Percentiles rank a stretch among this genome's conserved stretches.
Conservation (phyloP, 2,329 filamentous ascomycete species). For the Ascochyta lentis region DNA sequence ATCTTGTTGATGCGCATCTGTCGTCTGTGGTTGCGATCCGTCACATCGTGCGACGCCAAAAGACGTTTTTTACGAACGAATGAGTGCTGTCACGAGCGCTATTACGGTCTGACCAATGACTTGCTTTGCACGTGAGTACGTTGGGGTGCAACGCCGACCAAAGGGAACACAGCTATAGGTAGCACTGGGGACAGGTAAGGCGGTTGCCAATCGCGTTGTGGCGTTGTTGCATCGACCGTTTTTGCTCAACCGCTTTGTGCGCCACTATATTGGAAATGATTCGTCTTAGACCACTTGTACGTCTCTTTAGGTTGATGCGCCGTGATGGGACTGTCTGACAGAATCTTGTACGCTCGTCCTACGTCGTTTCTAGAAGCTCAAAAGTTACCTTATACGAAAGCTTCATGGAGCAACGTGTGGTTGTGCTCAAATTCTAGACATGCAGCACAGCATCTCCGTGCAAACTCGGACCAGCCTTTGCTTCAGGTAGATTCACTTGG, state of each 20-base stretch:
- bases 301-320: not conserved
- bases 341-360: conserved; percentile 8
- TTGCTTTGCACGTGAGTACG: not conserved
- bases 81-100: not conserved
- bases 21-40: not conserved
- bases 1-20: not conserved
- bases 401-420: not conserved
- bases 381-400: not conserved
- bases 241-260: conserved; percentile 8
- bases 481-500: conserved; percentile 2
- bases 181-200: conserved; percentile 1
- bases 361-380: conserved; percentile 8
- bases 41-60: conserved; percentile 4
- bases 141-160: conserved; percentile 7
- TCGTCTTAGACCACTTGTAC: conserved; percentile 3
- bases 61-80: not conserved
- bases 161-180: conserved; percentile 10
- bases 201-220: conserved; percentile 20
- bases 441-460: not conserved
- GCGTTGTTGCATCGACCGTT: conserved; percentile 16
- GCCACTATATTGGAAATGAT: conserved; percentile 20
- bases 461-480: not conserved
- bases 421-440: not conserved
- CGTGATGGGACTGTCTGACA: conserved; percentile 5
- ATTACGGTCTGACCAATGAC: conserved; percentile 1